Evolutionary conservation across 1,139 yeast genomes (phyloP).

Genomic region (Candida tetrigidarum): DNA sequence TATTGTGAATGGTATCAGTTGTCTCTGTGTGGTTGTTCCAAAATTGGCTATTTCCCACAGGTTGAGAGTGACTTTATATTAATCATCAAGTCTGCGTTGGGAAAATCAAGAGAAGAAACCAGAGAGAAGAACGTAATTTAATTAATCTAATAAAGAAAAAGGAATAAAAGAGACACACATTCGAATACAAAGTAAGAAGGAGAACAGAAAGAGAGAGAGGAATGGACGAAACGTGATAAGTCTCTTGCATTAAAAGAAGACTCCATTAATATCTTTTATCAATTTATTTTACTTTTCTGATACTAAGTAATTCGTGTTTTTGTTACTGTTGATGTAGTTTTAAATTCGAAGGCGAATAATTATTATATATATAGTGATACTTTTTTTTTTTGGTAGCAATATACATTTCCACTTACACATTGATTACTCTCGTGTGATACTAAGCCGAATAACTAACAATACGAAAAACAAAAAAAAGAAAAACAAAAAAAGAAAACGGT

Average conservation of each 20-base stretch:
- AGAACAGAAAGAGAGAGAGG: too few relatives aligned
- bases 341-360: too few relatives aligned
- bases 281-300: too few relatives aligned
- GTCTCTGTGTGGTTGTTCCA: constrained; percentile 84
- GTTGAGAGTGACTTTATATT: constrained; percentile 65
- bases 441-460: too few relatives aligned
- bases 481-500: not conserved
- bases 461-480: not conserved
- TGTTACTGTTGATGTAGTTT: not conserved
- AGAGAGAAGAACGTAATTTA: not conserved
- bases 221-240: too few relatives aligned
- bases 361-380: not conserved
- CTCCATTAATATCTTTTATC: too few relatives aligned
- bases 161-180: not conserved
- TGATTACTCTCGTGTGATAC: not conserved
- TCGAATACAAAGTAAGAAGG: not conserved
- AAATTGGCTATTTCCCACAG: constrained; percentile 84
- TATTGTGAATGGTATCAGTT: constrained; percentile 76
- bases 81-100: constrained; percentile 1
- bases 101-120: not conserved
- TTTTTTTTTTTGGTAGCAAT: not conserved
- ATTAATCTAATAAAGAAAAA: not conserved
- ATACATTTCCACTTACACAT: not conserved
- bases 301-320: too few relatives aligned
- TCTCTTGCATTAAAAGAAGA: too few relatives aligned